Evolutionary conservation across 306 rosid species (phyloP), one percentile per base, ranked within the genome.

Genomic region (Ochetophila trinervis): DNA sequence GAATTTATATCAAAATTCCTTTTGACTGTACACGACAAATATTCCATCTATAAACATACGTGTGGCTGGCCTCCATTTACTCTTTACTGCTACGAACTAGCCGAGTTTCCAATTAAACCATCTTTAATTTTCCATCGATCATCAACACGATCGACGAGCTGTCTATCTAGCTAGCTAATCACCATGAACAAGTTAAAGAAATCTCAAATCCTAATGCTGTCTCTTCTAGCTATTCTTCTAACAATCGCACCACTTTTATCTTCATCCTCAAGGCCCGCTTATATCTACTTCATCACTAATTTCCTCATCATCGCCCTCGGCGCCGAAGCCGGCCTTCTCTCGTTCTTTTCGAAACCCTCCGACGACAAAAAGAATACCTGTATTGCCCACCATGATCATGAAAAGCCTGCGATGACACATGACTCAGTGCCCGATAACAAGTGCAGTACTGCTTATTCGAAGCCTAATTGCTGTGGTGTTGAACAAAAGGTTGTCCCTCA

Each of bases 291-390:
- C 68, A 70, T 86, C 81, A 75, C 82, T 32, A 88, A 88, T 61
- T 66, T 84, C 63, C 86, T 91, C 50, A 81, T 91, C 51, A 73
- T 91, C 22, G 74, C 83, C 59, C 83, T 91, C 1, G 89, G 88
- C n/a, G 94, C 82, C 19, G 85, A 91, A 71, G 94, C 96, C 0
- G 97, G 97, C 10, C 70, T 88, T 74, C 79, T 91, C 53, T 76
- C 88, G 14, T 59, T 73, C 67, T 73, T 80, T 50, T 66, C 88
- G 52, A 71, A 69, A 8, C 81, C 88, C 58, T 76, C 64, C 17
- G 78, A 81, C 51, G 74, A 81, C 58, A 82, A 27, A 49, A 78
- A 66, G 13, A 59, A 37, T 19, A 18, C 53, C 16, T 22, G 36
- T 72, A 50, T 51, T 51, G 37, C 44, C n/a, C n/a, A n/a, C n/a